These are phyloP conservation scores for Cryptosporidium tyzzeri DNA, from an alignment of 169 alveolate genomes.

Conservation along the genomic window DNA sequence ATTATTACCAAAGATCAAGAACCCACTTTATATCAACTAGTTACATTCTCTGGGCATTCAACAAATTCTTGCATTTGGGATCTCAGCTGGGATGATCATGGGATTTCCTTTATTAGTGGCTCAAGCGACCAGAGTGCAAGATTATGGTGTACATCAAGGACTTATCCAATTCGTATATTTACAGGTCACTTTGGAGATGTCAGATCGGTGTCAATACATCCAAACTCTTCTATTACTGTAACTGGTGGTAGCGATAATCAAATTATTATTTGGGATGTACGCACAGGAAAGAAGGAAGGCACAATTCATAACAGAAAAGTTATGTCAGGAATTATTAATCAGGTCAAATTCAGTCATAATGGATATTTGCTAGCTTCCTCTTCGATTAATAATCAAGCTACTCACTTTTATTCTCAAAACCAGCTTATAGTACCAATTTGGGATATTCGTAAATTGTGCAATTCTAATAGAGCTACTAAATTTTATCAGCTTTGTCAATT, in stretches of 20 bases:
- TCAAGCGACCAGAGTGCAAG: constrained; percentile 85
- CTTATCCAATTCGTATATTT: constrained; percentile 81
- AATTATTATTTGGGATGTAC: constrained; percentile 78
- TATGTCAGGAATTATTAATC: constrained; percentile 36
- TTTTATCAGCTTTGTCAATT: constrained; percentile 45
- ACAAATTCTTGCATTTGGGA: constrained; percentile 79
- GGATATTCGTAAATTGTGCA: constrained; percentile 47
- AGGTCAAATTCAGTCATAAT: constrained; percentile 58
- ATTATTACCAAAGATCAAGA: constrained; percentile 11
- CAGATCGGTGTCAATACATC: constrained; percentile 85
- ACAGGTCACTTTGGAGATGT: constrained; percentile 87
- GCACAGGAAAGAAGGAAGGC: constrained; percentile 62
- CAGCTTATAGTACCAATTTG: constrained; percentile 34
- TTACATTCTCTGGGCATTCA: constrained; percentile 44
- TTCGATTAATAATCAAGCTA: constrained; percentile 5
- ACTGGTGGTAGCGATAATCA: constrained; percentile 87
- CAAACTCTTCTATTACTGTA: constrained; percentile 84
- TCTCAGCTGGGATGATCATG: constrained; percentile 84
- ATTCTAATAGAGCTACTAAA: constrained; percentile 13
- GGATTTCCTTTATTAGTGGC: constrained; percentile 84
- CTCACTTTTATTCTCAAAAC: background rate
- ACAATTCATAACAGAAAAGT: constrained; percentile 23
- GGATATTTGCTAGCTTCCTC: constrained; percentile 65
- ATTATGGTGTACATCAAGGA: constrained; percentile 80
- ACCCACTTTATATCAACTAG: constrained; percentile 29